phyloP scores from a whole-genome alignment of 345 rosid species.

The Populus ilicifolia region DNA sequence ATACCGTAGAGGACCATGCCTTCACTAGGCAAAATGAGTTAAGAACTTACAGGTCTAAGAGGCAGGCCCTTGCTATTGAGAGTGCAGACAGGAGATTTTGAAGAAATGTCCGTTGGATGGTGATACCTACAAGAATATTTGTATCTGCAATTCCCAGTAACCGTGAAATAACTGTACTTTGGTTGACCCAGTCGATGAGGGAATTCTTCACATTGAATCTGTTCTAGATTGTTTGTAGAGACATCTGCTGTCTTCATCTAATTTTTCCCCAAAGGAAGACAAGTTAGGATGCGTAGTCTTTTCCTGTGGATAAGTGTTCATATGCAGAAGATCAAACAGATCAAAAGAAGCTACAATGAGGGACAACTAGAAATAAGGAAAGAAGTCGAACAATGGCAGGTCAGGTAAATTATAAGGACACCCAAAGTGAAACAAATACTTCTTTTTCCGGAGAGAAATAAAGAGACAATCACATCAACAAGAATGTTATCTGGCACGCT shows the following conservation, averaged over 20 bases:
- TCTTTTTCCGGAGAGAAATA: too few relatives aligned
- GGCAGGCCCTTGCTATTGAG: neutral
- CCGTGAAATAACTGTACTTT: neutral
- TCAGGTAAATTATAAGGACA: too few relatives aligned
- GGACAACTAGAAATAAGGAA: neutral
- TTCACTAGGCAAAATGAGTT: neutral
- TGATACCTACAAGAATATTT: neutral
- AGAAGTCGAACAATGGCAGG: too few relatives aligned
- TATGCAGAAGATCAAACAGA: neutral
- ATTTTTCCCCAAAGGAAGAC: neutral
- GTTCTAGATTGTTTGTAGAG: neutral
- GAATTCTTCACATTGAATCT: neutral
- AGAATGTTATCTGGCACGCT: too few relatives aligned
- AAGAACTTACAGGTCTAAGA: neutral
- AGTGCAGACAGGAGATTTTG: neutral
- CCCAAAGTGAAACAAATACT: too few relatives aligned
- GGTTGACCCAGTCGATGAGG: conserved; percentile 6
- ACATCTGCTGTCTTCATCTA: neutral
- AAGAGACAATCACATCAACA: too few relatives aligned
- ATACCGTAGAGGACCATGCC: neutral
- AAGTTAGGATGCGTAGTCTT: neutral
- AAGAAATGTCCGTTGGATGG: neutral
- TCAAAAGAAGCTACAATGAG: conserved; percentile 1
- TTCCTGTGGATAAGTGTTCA: neutral
- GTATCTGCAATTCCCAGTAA: conserved; percentile 1